Evolutionary conservation across 208 protist species (phyloP).

Genomic region (Trypanosoma lewisi): DNA sequence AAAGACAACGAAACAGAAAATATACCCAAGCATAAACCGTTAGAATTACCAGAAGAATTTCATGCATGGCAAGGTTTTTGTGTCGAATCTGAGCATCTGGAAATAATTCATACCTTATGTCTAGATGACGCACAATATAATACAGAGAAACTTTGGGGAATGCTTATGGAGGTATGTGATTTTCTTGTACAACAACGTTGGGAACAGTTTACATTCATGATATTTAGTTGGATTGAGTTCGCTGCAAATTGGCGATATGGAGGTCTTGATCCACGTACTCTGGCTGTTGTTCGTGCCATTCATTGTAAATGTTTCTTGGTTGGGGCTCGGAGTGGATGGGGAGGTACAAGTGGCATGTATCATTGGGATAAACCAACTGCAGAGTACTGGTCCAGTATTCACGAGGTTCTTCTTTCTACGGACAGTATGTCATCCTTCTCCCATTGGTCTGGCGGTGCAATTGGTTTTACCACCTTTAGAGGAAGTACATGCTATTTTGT

Average conservation of each 20-base stretch:
- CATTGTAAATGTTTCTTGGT: conserved; percentile 24
- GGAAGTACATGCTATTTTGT: conserved; percentile 39
- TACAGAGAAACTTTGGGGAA: conserved; percentile 48
- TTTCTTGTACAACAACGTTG: conserved; percentile 39
- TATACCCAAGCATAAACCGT: not conserved
- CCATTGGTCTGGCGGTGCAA: not conserved
- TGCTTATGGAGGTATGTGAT: conserved; percentile 51
- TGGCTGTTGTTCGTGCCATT: conserved; percentile 31
- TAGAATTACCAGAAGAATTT: conserved; percentile 32
- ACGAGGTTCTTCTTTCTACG: conserved; percentile 23
- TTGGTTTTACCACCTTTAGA: conserved; percentile 25
- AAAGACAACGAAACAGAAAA: conserved; percentile 2
- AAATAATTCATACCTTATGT: conserved; percentile 24
- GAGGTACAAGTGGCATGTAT: conserved; percentile 18
- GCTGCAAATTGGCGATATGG: conserved; percentile 38
- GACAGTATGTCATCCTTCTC: not conserved
- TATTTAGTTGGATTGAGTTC: conserved; percentile 67
- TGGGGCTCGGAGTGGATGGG: conserved; percentile 35
- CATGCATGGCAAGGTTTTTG: conserved; percentile 47
- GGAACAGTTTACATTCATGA: conserved; percentile 56
- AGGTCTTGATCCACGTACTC: conserved; percentile 28
- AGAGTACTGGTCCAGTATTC: conserved; percentile 24
- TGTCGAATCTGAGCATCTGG: conserved; percentile 19
- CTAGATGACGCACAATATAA: conserved; percentile 47
- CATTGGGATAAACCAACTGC: conserved; percentile 11